These are phyloP conservation scores for Exutisphaerella laricina DNA, from an alignment of 2,329 filamentous ascomycete genomes.

Conservation along the genomic window DNA sequence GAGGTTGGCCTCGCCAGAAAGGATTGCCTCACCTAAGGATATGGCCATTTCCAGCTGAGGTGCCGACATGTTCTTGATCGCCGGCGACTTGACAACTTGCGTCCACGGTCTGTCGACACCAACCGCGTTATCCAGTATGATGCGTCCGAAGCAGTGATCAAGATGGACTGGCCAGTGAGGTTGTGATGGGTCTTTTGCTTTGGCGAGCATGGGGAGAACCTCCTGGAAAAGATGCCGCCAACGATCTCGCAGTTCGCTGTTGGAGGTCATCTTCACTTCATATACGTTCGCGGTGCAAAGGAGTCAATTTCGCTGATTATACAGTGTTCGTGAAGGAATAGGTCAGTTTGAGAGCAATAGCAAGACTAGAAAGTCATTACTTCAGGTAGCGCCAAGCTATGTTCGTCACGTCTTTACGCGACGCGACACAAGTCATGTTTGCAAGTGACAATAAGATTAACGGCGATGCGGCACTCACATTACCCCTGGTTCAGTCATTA, in stretches of 20 bases:
- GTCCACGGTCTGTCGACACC: constrained; percentile 40
- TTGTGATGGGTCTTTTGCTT: constrained; percentile 31
- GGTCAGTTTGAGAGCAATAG: constrained; percentile 8
- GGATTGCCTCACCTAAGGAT: constrained; percentile 36
- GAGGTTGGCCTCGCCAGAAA: constrained; percentile 35
- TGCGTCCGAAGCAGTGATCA: constrained; percentile 44
- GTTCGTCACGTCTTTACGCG: not conserved
- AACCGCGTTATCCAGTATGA: constrained; percentile 41
- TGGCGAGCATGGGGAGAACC: constrained; percentile 27
- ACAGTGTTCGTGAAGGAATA: not conserved
- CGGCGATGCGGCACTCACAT: not conserved
- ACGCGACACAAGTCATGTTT: not conserved
- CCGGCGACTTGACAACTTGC: constrained; percentile 38
- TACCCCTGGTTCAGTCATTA: not conserved
- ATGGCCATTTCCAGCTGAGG: constrained; percentile 37
- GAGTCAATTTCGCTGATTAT: not conserved
- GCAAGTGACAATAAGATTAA: not conserved
- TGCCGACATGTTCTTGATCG: constrained; percentile 40
- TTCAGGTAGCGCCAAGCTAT: not conserved
- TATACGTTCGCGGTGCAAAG: not conserved
- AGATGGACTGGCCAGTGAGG: constrained; percentile 39
- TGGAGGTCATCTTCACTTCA: constrained; percentile 3
- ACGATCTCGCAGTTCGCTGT: constrained; percentile 16
- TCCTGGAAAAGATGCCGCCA: constrained; percentile 30
- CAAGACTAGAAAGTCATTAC: not conserved